phyloP scores from a whole-genome alignment of 164 flowering plant genomes.

The Brasenia schreberi region DNA sequence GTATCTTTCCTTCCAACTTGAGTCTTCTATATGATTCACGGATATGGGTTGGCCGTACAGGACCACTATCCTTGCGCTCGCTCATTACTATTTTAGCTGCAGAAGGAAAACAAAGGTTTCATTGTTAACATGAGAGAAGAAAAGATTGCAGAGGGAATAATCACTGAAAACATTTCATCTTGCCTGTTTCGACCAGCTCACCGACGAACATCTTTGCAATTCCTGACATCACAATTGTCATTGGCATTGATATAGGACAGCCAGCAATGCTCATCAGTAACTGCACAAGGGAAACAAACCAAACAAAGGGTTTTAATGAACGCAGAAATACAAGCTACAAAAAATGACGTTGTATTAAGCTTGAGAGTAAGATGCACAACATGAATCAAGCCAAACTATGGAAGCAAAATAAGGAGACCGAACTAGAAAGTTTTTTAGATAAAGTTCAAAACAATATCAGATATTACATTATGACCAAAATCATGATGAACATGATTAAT shows the following conservation, averaged over 20 bases:
- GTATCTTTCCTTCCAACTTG: slow-evolving; percentile 88
- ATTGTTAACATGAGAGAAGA: background rate
- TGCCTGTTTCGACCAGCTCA: slow-evolving; percentile 90
- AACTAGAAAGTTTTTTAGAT: too few relatives aligned
- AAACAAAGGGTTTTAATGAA: background rate
- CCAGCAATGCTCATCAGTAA: slow-evolving; percentile 73
- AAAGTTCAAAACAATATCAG: too few relatives aligned
- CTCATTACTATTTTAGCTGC: slow-evolving; percentile 78
- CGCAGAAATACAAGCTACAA: background rate
- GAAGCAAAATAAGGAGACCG: too few relatives aligned
- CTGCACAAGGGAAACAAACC: slow-evolving; percentile 30
- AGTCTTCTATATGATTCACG: slow-evolving; percentile 86
- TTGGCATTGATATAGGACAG: slow-evolving; percentile 68
- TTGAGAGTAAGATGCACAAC: too few relatives aligned
- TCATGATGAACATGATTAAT: too few relatives aligned
- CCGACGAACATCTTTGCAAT: slow-evolving; percentile 98
- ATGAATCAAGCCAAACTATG: too few relatives aligned
- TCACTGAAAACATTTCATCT: background rate
- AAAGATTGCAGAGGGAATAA: background rate
- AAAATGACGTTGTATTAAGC: too few relatives aligned
- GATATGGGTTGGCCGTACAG: slow-evolving; percentile 91
- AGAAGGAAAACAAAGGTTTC: slow-evolving; percentile 1
- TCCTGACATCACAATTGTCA: slow-evolving; percentile 89
- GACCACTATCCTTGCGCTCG: slow-evolving; percentile 79
- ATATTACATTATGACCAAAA: too few relatives aligned